Percentiles rank a stretch among this genome's conserved stretches.
These are phyloP conservation scores for Craspedostauros australis DNA, from an alignment of 108 stramenopile species.

Conservation along the genomic window DNA sequence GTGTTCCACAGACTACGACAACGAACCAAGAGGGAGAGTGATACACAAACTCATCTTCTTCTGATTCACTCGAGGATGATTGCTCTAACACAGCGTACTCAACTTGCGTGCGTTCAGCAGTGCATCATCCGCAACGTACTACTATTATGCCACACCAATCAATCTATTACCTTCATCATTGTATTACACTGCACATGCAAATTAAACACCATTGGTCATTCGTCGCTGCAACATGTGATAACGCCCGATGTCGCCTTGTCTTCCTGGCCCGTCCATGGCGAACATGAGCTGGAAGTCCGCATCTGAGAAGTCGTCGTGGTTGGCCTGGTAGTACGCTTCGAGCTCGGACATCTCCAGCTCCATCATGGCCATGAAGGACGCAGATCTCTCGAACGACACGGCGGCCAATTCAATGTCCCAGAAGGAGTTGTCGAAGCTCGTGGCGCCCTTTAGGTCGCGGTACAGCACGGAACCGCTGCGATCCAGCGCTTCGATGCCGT, in stretches of 20 bases:
- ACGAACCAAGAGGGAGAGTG: too few relatives aligned
- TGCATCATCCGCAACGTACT: not conserved
- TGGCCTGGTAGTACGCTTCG: conserved; percentile 63
- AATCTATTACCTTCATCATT: not conserved
- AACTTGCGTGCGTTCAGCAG: not conserved
- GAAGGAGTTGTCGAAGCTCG: conserved; percentile 79
- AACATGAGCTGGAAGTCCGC: conserved; percentile 82
- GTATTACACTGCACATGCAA: not conserved
- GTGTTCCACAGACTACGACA: too few relatives aligned
- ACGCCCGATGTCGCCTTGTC: conserved; percentile 61
- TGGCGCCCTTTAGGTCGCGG: conserved; percentile 80
- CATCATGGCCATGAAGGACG: conserved; percentile 80
- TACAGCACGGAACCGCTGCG: conserved; percentile 81
- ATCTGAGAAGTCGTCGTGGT: conserved; percentile 64
- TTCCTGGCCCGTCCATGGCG: conserved; percentile 64
- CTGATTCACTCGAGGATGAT: too few relatives aligned
- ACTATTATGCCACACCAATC: not conserved
- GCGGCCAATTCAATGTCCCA: conserved; percentile 85
- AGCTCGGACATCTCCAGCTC: conserved; percentile 77
- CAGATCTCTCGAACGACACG: conserved; percentile 76
- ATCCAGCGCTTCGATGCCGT: conserved; percentile 80
- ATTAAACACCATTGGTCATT: conserved; percentile 4
- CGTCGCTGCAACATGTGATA: conserved; percentile 57
- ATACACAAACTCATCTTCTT: too few relatives aligned
- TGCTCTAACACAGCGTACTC: not conserved